Conservation (phyloP, 2,329 filamentous ascomycete genomes). For the Trichoderma cornu-damae region DNA sequence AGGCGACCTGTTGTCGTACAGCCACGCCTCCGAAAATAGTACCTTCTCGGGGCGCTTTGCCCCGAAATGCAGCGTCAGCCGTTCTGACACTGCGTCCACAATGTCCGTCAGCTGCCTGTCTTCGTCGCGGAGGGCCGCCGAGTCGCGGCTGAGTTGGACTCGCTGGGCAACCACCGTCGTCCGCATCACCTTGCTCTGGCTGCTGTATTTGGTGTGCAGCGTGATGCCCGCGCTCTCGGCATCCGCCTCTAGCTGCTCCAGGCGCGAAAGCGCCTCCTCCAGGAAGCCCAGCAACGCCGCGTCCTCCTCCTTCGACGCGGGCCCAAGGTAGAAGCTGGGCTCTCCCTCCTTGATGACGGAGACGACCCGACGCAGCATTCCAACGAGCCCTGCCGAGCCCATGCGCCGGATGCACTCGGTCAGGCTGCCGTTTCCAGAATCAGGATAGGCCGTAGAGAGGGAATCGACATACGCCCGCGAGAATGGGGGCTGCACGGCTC, state of each 20-base stretch:
- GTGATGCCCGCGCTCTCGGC: constrained; percentile 43
- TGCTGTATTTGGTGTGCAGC: constrained; percentile 70
- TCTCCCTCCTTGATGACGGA: constrained; percentile 36
- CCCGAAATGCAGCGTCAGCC: constrained; percentile 27
- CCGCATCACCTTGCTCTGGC: constrained; percentile 63
- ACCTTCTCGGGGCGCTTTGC: constrained; percentile 36
- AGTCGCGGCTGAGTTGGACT: constrained; percentile 72
- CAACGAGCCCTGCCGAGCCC: constrained; percentile 31
- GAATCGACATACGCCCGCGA: constrained; percentile 57
- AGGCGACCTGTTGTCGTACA: constrained; percentile 67
- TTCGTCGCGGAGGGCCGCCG: constrained; percentile 62
- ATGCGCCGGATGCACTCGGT: constrained; percentile 57
- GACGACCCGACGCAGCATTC: constrained; percentile 27
- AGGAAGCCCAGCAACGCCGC: constrained; percentile 34
- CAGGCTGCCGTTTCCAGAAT: constrained; percentile 48
- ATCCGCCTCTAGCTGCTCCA: constrained; percentile 43
- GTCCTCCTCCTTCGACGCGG: constrained; percentile 31
- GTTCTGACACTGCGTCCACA: constrained; percentile 45
- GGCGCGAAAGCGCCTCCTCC: constrained; percentile 38
- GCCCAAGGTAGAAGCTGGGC: constrained; percentile 31
- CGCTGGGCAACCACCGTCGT: constrained; percentile 78
- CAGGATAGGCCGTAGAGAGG: constrained; percentile 50
- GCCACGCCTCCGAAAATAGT: constrained; percentile 65
- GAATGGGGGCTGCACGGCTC: constrained; percentile 38
- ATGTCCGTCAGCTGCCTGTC: constrained; percentile 66